A percentile compares a stretch with the other conserved stretches of the same genome.
Conservation (phyloP, 495 filamentous ascomycete species). For the Xylona heveae region DNA sequence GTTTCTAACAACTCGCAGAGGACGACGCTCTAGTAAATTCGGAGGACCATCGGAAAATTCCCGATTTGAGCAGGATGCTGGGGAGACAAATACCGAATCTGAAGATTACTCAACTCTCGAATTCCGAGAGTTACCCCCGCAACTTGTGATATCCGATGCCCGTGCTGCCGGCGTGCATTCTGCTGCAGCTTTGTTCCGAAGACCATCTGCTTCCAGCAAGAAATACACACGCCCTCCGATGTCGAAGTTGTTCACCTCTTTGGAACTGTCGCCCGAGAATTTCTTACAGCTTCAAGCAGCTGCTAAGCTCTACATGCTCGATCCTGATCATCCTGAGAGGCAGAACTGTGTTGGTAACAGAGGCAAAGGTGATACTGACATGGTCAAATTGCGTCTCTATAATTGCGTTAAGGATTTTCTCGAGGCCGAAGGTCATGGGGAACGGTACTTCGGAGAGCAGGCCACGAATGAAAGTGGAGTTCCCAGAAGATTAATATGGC, state of each 20-base stretch:
- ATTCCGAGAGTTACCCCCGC: conserved; percentile 18
- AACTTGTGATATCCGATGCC: conserved; percentile 17
- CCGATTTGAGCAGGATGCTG: background rate
- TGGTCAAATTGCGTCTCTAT: conserved; percentile 38
- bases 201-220: conserved; percentile 25
- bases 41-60: background rate
- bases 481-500: conserved; percentile 29
- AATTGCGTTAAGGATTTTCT: conserved; percentile 37
- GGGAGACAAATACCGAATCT: conserved; percentile 1
- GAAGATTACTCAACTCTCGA: conserved; percentile 9
- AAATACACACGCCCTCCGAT: conserved; percentile 41
- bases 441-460: conserved; percentile 30
- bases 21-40: background rate
- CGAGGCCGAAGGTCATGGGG: conserved; percentile 30
- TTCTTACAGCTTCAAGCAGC: conserved; percentile 37
- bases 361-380: conserved; percentile 36
- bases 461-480: conserved; percentile 20
- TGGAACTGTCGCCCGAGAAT: conserved; percentile 33
- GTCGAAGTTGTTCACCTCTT: conserved; percentile 35
- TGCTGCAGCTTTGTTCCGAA: conserved; percentile 34
- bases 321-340: conserved; percentile 31
- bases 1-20: background rate
- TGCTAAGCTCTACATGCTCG: conserved; percentile 39
- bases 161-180: conserved; percentile 32
- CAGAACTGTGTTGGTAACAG: conserved; percentile 35